Evolutionary conservation across 2,329 filamentous ascomycete genomes (phyloP).

Genomic region (Pseudogymnoascus sp.): DNA sequence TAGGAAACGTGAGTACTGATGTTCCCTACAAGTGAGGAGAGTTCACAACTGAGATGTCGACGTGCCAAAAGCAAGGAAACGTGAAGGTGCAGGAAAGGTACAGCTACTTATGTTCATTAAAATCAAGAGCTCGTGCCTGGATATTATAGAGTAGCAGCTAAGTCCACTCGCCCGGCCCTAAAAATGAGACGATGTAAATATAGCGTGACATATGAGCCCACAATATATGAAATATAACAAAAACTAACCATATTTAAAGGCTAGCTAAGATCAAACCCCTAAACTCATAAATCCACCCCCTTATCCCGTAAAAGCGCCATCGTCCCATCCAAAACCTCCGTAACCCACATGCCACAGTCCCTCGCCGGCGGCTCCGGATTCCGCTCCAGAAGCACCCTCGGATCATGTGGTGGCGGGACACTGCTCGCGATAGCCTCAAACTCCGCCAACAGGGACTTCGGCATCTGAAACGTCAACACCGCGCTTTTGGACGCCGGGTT

Average conservation of each 20-base stretch:
- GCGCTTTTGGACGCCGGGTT: background rate
- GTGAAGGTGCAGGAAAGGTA: background rate
- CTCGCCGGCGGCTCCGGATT: background rate
- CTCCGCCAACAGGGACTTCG: background rate
- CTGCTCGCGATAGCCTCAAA: background rate
- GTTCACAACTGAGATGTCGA: background rate
- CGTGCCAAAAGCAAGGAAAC: background rate
- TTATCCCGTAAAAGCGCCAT: background rate
- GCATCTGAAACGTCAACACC: background rate
- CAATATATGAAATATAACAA: background rate
- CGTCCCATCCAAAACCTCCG: constrained; percentile 23
- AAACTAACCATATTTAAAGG: background rate
- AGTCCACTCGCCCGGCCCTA: background rate
- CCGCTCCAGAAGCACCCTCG: background rate
- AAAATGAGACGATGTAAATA: background rate
- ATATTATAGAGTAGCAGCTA: background rate
- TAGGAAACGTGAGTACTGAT: background rate
- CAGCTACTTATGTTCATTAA: background rate
- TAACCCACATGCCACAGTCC: constrained; percentile 30
- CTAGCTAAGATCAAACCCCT: background rate
- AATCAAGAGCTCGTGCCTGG: background rate
- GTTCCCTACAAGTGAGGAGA: background rate
- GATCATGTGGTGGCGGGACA: background rate
- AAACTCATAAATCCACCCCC: background rate
- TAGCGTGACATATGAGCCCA: background rate